phyloP scores from a whole-genome alignment of 2,329 filamentous ascomycete genomes.

The Trichoderma polysporum region DNA sequence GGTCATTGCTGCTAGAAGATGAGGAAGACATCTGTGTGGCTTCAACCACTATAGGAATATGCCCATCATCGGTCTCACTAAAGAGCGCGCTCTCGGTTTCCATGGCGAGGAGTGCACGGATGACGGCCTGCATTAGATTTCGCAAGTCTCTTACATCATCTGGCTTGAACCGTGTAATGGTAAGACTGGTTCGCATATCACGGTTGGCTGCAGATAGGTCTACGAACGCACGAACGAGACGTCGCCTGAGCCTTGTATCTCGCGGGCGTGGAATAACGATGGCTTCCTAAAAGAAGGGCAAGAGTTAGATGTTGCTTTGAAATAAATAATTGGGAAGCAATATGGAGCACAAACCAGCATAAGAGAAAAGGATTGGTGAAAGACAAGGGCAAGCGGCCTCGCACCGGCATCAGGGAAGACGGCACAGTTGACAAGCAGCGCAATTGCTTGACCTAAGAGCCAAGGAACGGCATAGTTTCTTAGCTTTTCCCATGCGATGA shows the following conservation, averaged over 20 bases:
- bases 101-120: slow-evolving; percentile 53
- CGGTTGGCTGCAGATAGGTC: slow-evolving; percentile 56
- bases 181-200: slow-evolving; percentile 58
- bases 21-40: slow-evolving; percentile 3
- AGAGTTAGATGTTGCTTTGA: background rate
- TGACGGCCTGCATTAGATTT: slow-evolving; percentile 55
- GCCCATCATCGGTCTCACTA: slow-evolving; percentile 22
- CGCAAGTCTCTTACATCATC: slow-evolving; percentile 50
- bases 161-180: slow-evolving; percentile 52
- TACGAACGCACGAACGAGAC: slow-evolving; percentile 53
- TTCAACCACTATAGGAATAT: slow-evolving; percentile 23
- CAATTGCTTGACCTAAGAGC: slow-evolving; percentile 54
- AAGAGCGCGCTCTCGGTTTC: slow-evolving; percentile 50
- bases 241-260: slow-evolving; percentile 38
- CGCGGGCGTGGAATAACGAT: slow-evolving; percentile 34
- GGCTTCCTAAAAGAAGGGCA: slow-evolving; percentile 28
- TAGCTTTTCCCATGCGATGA: slow-evolving; percentile 51
- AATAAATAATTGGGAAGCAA: background rate
- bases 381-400: slow-evolving; percentile 47
- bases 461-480: slow-evolving; percentile 56
- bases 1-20: background rate
- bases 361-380: slow-evolving; percentile 47
- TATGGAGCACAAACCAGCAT: slow-evolving; percentile 42
- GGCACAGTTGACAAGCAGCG: slow-evolving; percentile 47
- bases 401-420: slow-evolving; percentile 58